Evolutionary conservation across 805 yeast species (phyloP), one percentile per base, ranked within the genome.

Genomic region (Nakazawaea anatomiae): DNA sequence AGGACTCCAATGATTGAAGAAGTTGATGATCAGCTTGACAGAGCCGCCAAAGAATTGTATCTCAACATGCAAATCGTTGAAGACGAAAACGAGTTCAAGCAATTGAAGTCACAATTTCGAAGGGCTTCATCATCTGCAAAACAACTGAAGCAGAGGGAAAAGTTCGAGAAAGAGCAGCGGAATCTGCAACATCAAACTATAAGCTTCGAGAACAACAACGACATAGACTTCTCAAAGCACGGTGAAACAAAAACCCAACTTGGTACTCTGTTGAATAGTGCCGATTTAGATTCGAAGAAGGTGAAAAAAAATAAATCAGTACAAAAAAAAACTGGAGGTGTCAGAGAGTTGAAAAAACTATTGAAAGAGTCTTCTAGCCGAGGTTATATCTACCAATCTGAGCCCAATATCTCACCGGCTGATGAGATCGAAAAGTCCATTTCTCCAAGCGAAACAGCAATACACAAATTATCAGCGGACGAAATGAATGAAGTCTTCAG

Each of bases 61-160:
- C 56, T 67, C 4, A 54, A 58, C n/a, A 41, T 68, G 48, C 73
- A 69, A 52, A 64, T 66, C 8, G 57, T 63, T 5, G 54, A 56
- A 34, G 46, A 55, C 4, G 58, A 60, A 31, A 55, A 55, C 29
- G 66, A 68, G 51, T 69, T 69, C 54, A 61, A 61, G 30, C 45
- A 28, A n/a, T 47, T 55, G 42, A 66, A 60, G 45, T 54, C 52
- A 4, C 31, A 44, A n/a, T 39, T 48, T 9, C 27, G 41, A 25
- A 39, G 39, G 25, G 38, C 47, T 11, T 10, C 31, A 7, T 6
- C 25, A 5, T 12, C 47, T 27, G 31, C 47, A 2, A 35, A 45
- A 18, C 42, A 60, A 28, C 44, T 47, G 25, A 18, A 42, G 3
- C 53, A 55, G 8, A 52, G 53, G 12, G 47, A 51, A 4, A 54